Evolutionary conservation across 108 stramenopile species (phyloP), one percentile per base, ranked within the genome.

Genomic region (Nannochloropsis gaditana): DNA sequence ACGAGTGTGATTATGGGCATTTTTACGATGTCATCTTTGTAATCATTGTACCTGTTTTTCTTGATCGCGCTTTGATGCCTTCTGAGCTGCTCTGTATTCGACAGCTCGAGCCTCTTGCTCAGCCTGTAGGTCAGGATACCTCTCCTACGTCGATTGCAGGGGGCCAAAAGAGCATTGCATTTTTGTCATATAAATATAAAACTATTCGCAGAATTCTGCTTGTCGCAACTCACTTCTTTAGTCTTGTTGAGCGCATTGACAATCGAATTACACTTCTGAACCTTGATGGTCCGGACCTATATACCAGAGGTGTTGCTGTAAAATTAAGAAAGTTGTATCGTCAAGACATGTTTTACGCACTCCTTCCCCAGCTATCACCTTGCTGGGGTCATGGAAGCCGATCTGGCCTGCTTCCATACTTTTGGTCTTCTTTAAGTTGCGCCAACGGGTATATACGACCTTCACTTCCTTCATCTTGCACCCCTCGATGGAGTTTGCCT

Each of bases 401-500:
- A 93, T 91, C 84, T 91, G 88, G 11, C 93, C 93, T 5, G 84
- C 91, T 21, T 91, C 93, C 91, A 93, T 92, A 83, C 59, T 84
- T 10, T 82, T 44, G n/a, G 88, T 82, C 89, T 93, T 93, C 44
- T 91, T 87, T 44, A 93, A 81, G 82, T 93, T 93, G 42, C 80
- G 84, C 92, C 92, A 93, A 11, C 89, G 83, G 31, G 93, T 93
- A 82, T 92, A 93, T 11, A 93, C 93, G 9, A 93, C 90, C 42
- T 92, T 43, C 3, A 92, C 92, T 8, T 41, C 43, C 45, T 81
- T 84, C 44, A 79, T 42, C 83, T 93, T 93, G 90, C 92, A 91
- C 9, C 93, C 93, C 73, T 93, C 91, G 50, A 93, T 93, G 43
- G 86, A 88, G 84, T 93, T 93, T 41, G 92, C 93, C 90, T 93